phyloP scores from a whole-genome alignment of 2,329 filamentous ascomycete species.

The Epichloe amarillans region DNA sequence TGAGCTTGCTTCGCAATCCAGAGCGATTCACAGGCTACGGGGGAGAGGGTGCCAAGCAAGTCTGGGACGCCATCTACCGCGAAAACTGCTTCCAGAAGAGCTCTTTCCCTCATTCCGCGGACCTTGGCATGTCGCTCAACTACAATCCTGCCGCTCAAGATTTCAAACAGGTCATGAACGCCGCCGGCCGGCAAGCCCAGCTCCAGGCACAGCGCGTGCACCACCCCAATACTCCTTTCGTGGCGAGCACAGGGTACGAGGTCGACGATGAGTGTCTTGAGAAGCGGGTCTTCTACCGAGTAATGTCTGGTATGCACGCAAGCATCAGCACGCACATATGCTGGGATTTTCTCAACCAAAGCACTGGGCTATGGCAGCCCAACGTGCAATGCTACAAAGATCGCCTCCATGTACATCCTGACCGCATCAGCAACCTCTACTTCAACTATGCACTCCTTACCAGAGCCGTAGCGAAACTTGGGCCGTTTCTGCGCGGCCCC shows the following conservation, averaged over 20 bases:
- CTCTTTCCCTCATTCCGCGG: conserved; percentile 47
- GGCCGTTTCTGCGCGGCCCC: conserved; percentile 53
- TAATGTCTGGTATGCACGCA: conserved; percentile 95
- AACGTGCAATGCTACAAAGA: conserved; percentile 81
- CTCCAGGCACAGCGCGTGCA: conserved; percentile 37
- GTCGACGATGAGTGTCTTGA: conserved; percentile 87
- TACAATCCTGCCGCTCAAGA: conserved; percentile 42
- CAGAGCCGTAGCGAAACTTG: conserved; percentile 81
- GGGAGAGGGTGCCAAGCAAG: conserved; percentile 76
- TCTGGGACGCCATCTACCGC: conserved; percentile 93
- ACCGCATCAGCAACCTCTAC: conserved; percentile 93
- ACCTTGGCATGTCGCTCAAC: conserved; percentile 34
- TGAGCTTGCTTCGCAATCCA: conserved; percentile 84
- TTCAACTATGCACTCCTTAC: conserved; percentile 98
- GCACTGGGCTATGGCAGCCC: conserved; percentile 82
- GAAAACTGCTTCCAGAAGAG: conserved; percentile 85
- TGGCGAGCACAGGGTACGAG: conserved; percentile 54
- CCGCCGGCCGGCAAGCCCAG: conserved; percentile 44
- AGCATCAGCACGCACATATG: conserved; percentile 94
- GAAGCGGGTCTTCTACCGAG: conserved; percentile 95
- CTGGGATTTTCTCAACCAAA: conserved; percentile 92
- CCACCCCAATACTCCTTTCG: conserved; percentile 41
- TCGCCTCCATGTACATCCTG: conserved; percentile 72
- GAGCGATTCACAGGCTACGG: conserved; percentile 89
- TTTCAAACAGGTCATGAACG: conserved; percentile 47